Evolutionary conservation across 768 basidiomycete species (phyloP), one percentile per base, ranked within the genome.

Genomic region (Agaricus blazei): DNA sequence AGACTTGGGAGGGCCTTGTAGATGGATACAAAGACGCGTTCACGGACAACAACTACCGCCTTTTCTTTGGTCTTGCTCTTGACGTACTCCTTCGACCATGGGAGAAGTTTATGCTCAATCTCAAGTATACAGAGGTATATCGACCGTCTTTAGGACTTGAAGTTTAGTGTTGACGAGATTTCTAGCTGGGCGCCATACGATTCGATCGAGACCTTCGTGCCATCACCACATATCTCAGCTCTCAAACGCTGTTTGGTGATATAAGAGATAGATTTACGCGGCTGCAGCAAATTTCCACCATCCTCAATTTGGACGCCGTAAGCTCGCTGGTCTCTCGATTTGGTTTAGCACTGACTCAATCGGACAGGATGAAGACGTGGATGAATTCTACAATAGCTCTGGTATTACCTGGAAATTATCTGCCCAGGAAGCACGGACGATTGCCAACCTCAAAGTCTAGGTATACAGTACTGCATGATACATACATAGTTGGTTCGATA

Each of bases 181-280:
- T 52, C 14, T 61, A 98, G 95, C 81, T 98, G 56, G 97, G 97
- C 26, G 96, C 94, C 3, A 88, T 99, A 57, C 87, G 94, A 14
- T 95, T 97, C 66, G 97, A 99, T 64, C 83, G 88, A 15, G 96
- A 99, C 67, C 73, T 98, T 44, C 81, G 96, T 26, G 82, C 91
- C 3, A 81, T 98, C 59, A 85, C 83, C 24, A 76, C 86, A 2
- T 94, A 88, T 70, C 79, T 99, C 11, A 85, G 90, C 1, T 84
- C 90, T 2, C 97, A 97, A 66, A 93, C 91, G 4, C 78, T 82
- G 4, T 94, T 93, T 68, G 93, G 94, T 8, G 93, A 95, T 54
- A 84, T 89, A 15, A 75, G 97, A 62, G 95, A 97, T 62, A 96
- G 95, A 69, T 97, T 98, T 65, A 72, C 87, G 24, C 78, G 97